A percentile compares a stretch with the other conserved stretches of the same genome.
These are phyloP conservation scores for Fusarium transvaalense DNA, from an alignment of 2,329 filamentous ascomycete species.

Conservation along the genomic window DNA sequence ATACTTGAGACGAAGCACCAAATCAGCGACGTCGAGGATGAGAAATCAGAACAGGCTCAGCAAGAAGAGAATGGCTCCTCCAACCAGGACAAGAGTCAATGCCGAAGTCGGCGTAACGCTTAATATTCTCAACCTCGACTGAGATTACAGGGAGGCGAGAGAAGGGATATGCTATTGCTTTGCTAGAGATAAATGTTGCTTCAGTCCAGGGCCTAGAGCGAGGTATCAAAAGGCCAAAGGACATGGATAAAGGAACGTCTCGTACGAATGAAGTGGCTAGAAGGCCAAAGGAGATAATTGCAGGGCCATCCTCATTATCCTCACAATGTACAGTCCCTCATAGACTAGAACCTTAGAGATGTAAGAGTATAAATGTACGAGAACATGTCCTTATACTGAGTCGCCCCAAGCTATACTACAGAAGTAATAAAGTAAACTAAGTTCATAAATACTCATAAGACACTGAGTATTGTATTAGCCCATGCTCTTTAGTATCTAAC, in stretches of 20 bases:
- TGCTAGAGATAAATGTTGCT: background rate
- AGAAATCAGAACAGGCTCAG: conserved; percentile 7
- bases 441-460: too few relatives aligned
- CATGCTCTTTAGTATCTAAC: too few relatives aligned
- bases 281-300: background rate
- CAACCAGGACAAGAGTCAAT: background rate
- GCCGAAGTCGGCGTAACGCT: background rate
- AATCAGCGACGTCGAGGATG: background rate
- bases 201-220: background rate
- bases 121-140: background rate
- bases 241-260: conserved; percentile 1
- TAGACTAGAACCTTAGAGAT: conserved; percentile 7
- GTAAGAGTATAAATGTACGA: background rate
- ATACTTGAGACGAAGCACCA: conserved; percentile 5
- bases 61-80: conserved; percentile 7
- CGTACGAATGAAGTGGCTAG: background rate
- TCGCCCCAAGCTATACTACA: too few relatives aligned
- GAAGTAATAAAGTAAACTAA: too few relatives aligned
- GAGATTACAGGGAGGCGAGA: background rate
- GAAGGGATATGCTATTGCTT: background rate
- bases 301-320: background rate
- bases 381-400: background rate
- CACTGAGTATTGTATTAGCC: too few relatives aligned
- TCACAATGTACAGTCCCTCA: background rate
- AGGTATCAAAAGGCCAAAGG: background rate